Base-by-base conservation (phyloP, 2,329 filamentous ascomycete genomes). In the Achaetomium macrosporum region DNA sequence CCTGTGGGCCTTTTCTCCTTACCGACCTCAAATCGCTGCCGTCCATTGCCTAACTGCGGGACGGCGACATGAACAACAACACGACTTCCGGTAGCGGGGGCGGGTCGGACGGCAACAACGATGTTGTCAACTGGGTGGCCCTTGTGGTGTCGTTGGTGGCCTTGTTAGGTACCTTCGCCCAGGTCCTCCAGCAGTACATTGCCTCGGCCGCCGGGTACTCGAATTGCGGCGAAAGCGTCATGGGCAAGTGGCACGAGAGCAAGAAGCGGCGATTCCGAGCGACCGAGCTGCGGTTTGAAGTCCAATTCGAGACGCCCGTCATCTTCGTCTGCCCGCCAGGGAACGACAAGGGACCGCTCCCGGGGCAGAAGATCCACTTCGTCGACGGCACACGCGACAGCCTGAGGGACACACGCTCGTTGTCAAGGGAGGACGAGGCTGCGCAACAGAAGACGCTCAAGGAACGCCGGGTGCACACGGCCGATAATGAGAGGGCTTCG, bases 401-500 rank as follows among this genome's bases (percentile, higher is more conserved):
- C 59, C 57, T 71, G 16, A 42, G 59, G 1, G 54, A 68, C 0
- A 74, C 71, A 0, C 62, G 66, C 53, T 66, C 69, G 0, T 63
- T 66, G 11, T 43, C 65, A 13, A 47, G 53, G 2, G 33, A 42
- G 3, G 61, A 68, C 0, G 64, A 69, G 42, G 66, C 70, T 39
- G 48, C 51, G 12, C 65, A 64, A 47, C 55, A 54, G 13, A 51
- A 49, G 33, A 42, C 50, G 19, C 54, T 62, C 25, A 40, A 50
- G 30, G 48, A 54, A 12, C 58, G 70, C 55, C 61, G 66, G 47
- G 69, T 81, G 0, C 76, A 78, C 56, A 82, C 78, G 2, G 76
- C 77, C 6, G 76, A 81, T 58, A 79, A 79, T 50, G 78, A 81
- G 60, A 66, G 72, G n/a, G 76, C 76, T 3, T 78, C 77, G 1